Percentiles rank a stretch among this genome's conserved stretches.
Conservation (phyloP, 2,329 filamentous ascomycete genomes). For the Lachnum nothofagi region DNA sequence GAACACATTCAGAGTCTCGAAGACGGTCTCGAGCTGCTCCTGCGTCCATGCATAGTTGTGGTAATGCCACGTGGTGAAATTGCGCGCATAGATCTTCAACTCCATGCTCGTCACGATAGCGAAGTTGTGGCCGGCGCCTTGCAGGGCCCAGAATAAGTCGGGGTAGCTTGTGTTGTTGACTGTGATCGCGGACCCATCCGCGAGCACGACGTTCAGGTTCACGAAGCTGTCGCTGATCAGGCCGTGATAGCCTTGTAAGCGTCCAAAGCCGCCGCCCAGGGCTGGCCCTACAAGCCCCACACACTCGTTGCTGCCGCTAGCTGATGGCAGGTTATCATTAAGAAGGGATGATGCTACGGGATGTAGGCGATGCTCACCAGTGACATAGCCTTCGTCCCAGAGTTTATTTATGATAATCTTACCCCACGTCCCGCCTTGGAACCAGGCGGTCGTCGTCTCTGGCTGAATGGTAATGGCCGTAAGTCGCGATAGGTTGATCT, state of each 20-base stretch:
- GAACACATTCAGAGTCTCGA: constrained; percentile 18
- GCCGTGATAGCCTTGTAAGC: constrained; percentile 50
- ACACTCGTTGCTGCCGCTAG: constrained; percentile 44
- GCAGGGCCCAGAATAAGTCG: constrained; percentile 43
- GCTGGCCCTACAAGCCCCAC: constrained; percentile 44
- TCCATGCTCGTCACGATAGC: constrained; percentile 40
- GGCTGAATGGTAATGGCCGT: constrained; percentile 23
- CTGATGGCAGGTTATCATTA: too few relatives aligned
- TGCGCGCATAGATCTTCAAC: constrained; percentile 23
- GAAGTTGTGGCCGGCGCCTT: constrained; percentile 34
- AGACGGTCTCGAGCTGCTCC: constrained; percentile 32
- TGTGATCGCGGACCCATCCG: constrained; percentile 44
- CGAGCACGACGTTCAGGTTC: constrained; percentile 45
- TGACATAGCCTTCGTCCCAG: constrained; percentile 3
- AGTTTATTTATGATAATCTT: background rate
- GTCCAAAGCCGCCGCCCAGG: constrained; percentile 56
- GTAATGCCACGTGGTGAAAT: constrained; percentile 7
- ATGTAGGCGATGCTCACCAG: too few relatives aligned
- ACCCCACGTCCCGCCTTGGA: constrained; percentile 27
- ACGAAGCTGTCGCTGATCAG: constrained; percentile 42
- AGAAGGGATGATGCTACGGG: too few relatives aligned
- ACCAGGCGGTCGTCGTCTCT: constrained; percentile 24
- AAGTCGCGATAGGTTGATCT: constrained; percentile 13
- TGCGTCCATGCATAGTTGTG: constrained; percentile 25
- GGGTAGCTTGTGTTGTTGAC: constrained; percentile 33